Base-by-base conservation (phyloP, 768 basidiomycete genomes). In the Suillus tomentosus region DNA sequence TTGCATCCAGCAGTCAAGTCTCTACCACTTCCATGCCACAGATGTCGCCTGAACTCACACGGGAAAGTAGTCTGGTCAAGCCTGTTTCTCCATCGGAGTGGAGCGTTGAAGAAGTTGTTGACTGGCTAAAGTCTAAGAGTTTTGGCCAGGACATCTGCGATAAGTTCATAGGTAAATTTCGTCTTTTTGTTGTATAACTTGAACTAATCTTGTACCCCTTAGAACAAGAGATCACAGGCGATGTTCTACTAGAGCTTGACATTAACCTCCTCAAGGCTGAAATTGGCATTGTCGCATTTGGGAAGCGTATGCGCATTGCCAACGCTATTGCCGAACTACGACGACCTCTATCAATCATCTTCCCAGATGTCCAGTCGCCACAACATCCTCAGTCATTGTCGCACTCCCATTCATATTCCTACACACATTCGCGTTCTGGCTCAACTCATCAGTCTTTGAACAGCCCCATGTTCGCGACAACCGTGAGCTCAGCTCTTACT, bases 161-260 rank as follows among this genome's bases (percentile, higher is more conserved):
- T 62, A 96, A 92, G 73, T 98, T 99, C 72, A 87, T 83, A 48
- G 95, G 94, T 94, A 68, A 65, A 86, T 80, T 34, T 31, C n/a
- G 31, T 40, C 40, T 36, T 57, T 40, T 47, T 36, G 17, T 39
- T n/a, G 15, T 9, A 17, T 19, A 9, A 9, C 58, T 13, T 3
- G 37, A 42, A 42, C 24, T 48, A n/a, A 19, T 36, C 22, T 9
- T 1, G 15, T 24, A 22, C 39, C 50, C 47, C 22, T 48, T 73
- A 95, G 96, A 99, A 78, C 95, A 99, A 87, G 97, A 99, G 79
- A 99, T 99, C 61, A 93, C 95, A 0, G 97, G 97, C 22, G 97
- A 99, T 70, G 93, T 99, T 39, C 85, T 99, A 8, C 87, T 99
- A 62, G 96, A 97, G 71, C 90, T 99, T 65, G 95, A 98, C 66